These are phyloP conservation scores for Kluyveromyces siamensis DNA, from an alignment of 805 yeast species.

Conservation along the genomic window DNA sequence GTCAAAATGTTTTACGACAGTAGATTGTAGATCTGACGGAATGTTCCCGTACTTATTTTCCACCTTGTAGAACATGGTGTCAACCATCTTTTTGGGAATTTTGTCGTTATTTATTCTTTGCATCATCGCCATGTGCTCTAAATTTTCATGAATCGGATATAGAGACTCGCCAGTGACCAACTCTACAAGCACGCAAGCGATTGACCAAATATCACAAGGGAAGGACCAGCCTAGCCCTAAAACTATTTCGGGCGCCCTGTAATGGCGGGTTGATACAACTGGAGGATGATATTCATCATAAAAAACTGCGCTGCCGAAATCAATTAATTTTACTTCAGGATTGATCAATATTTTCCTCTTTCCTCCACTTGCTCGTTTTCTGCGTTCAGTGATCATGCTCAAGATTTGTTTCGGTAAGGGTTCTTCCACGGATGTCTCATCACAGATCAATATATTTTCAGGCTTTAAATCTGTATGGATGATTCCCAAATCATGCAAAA, in stretches of 20 bases:
- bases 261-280: constrained; percentile 90
- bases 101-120: constrained; percentile 59
- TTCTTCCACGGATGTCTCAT: constrained; percentile 18
- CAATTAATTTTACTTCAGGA: constrained; percentile 83
- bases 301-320: constrained; percentile 95
- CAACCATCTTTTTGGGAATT: constrained; percentile 33
- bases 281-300: constrained; percentile 89
- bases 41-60: constrained; percentile 24
- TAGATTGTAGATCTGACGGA: constrained; percentile 25
- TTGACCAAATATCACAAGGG: constrained; percentile 95
- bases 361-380: constrained; percentile 27
- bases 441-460: constrained; percentile 67
- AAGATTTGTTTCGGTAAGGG: constrained; percentile 15
- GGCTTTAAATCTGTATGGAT: constrained; percentile 97
- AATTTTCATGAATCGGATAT: constrained; percentile 89
- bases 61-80: constrained; percentile 26
- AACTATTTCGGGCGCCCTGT: constrained; percentile 94
- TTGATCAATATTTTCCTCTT: constrained; percentile 40
- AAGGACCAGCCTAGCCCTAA: constrained; percentile 94
- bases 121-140: constrained; percentile 93
- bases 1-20: constrained; percentile 27
- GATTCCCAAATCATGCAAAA: constrained; percentile 78
- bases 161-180: constrained; percentile 88
- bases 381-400: constrained; percentile 19
- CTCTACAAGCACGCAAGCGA: constrained; percentile 90